A percentile compares a stretch with the other conserved stretches of the same genome.
phyloP scores from a whole-genome alignment of 139 green algal species.

The Volvox reticuliferus region DNA sequence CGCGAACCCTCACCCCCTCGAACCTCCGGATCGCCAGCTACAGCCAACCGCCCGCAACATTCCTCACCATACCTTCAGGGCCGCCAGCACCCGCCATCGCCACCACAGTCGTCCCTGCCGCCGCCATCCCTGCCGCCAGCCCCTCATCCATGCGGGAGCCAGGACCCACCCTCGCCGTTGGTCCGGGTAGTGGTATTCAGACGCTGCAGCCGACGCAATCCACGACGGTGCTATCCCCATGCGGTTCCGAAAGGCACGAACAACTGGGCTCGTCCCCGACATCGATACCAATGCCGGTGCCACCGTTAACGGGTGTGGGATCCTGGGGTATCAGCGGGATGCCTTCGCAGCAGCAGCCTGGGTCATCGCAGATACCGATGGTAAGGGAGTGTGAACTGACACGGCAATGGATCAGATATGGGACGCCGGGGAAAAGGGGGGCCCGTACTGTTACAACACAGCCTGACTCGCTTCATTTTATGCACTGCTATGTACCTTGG shows the following conservation, averaged over 20 bases:
- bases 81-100: neutral
- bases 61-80: too few species aligned
- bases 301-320: too few species aligned
- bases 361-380: too few species aligned
- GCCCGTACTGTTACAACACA: too few species aligned
- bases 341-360: too few species aligned
- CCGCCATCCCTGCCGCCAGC: neutral
- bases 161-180: neutral
- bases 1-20: conserved; percentile 37
- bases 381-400: too few species aligned
- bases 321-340: too few species aligned
- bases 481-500: too few species aligned
- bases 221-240: neutral
- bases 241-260: neutral
- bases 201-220: neutral
- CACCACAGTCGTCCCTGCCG: neutral
- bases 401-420: too few species aligned
- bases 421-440: too few species aligned
- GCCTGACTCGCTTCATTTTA: too few species aligned
- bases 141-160: neutral
- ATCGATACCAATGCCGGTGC: neutral
- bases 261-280: neutral
- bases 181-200: neutral
- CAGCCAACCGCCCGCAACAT: neutral
- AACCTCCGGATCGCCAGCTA: conserved; percentile 19